Evolutionary conservation across 2,329 filamentous ascomycete species (phyloP).

Genomic region (Cladophialophora yegresii): DNA sequence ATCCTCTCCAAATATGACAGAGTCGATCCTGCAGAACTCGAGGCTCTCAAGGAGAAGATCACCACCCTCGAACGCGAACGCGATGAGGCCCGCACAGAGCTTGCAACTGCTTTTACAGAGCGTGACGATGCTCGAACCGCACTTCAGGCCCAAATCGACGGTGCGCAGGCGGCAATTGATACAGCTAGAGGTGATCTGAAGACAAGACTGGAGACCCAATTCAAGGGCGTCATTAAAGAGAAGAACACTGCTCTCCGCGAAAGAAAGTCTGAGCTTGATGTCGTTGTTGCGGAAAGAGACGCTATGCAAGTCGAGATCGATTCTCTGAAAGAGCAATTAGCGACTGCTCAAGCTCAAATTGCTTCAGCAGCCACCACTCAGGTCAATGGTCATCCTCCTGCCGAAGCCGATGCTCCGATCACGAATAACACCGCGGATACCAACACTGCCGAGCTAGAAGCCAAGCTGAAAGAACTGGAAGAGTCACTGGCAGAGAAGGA

Average conservation of each 20-base stretch:
- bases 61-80: slow-evolving; percentile 66
- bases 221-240: slow-evolving; percentile 61
- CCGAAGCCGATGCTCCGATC: slow-evolving; percentile 44
- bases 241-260: slow-evolving; percentile 64
- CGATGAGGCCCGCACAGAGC: slow-evolving; percentile 62
- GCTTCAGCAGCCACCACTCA: slow-evolving; percentile 37
- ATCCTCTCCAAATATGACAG: slow-evolving; percentile 96
- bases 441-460: slow-evolving; percentile 52
- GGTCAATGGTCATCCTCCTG: slow-evolving; percentile 51
- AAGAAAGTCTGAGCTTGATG: slow-evolving; percentile 53
- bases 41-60: slow-evolving; percentile 80
- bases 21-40: slow-evolving; percentile 89
- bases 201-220: slow-evolving; percentile 51
- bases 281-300: slow-evolving; percentile 63
- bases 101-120: slow-evolving; percentile 54
- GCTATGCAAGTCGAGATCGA: slow-evolving; percentile 69
- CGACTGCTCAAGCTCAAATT: slow-evolving; percentile 57
- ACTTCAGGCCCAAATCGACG: slow-evolving; percentile 54
- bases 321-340: slow-evolving; percentile 63
- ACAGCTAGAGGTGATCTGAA: slow-evolving; percentile 54
- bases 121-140: slow-evolving; percentile 43
- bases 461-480: slow-evolving; percentile 57
- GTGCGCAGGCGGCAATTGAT: slow-evolving; percentile 52
- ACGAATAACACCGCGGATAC: slow-evolving; percentile 31
- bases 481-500: slow-evolving; percentile 57